phyloP scores from a whole-genome alignment of 257 asterid species.

The Dorcoceras hygrometricum region DNA sequence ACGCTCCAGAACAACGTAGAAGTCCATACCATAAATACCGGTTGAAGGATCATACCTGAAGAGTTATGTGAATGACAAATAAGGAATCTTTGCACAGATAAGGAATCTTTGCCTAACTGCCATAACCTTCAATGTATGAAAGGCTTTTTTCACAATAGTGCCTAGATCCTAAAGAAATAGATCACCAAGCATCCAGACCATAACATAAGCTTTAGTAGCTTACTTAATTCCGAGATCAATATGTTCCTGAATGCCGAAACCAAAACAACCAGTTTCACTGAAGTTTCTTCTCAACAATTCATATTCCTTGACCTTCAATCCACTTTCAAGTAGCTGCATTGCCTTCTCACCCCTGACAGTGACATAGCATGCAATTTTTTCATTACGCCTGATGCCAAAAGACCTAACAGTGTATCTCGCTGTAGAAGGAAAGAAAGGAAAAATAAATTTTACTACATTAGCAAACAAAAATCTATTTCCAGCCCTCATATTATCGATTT shows the following conservation, averaged over 20 bases:
- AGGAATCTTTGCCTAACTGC: background rate
- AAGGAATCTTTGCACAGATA: background rate
- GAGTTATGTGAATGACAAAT: background rate
- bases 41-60: slow-evolving; percentile 76
- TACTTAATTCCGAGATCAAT: slow-evolving; percentile 84
- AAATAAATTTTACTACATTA: background rate
- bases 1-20: slow-evolving; percentile 65
- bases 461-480: background rate
- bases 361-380: slow-evolving; percentile 71
- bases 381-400: slow-evolving; percentile 73
- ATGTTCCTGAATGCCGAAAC: slow-evolving; percentile 82
- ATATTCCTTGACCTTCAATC: slow-evolving; percentile 66
- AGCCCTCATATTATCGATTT: too few species aligned
- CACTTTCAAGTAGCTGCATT: slow-evolving; percentile 68
- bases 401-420: slow-evolving; percentile 83
- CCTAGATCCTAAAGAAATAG: background rate
- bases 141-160: too few species aligned
- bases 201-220: slow-evolving; percentile 20
- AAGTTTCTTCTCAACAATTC: slow-evolving; percentile 61
- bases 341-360: slow-evolving; percentile 68
- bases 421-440: slow-evolving; percentile 24
- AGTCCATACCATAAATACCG: slow-evolving; percentile 84
- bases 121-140: background rate
- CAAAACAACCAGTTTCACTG: slow-evolving; percentile 78
- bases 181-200: background rate